Percentiles rank a stretch among this genome's conserved stretches.
These are phyloP conservation scores for Dictyostelium intermedium DNA, from an alignment of 78 protist genomes.

Conservation along the genomic window DNA sequence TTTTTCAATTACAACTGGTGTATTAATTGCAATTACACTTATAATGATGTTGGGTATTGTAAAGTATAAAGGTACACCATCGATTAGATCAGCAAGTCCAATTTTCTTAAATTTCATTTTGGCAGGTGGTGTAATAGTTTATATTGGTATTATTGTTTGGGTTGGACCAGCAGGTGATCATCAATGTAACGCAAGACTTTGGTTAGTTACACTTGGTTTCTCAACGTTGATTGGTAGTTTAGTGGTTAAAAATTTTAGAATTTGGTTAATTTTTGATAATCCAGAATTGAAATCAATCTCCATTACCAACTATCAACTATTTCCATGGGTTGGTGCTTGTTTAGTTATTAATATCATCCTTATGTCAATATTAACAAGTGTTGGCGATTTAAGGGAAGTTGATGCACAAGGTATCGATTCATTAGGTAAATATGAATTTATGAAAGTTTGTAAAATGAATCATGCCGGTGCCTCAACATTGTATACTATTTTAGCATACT, in stretches of 20 bases:
- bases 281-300: slow-evolving; percentile 17
- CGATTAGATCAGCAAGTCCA: slow-evolving; percentile 65
- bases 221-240: slow-evolving; percentile 32
- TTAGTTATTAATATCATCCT: not conserved
- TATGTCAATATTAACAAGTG: not conserved
- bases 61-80: not conserved
- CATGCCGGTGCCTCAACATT: not conserved
- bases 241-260: slow-evolving; percentile 57
- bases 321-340: slow-evolving; percentile 45
- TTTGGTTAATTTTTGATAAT: slow-evolving; percentile 62
- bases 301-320: slow-evolving; percentile 49
- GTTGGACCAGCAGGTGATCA: not conserved
- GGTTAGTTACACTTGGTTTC: slow-evolving; percentile 62
- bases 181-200: slow-evolving; percentile 15
- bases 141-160: slow-evolving; percentile 35
- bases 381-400: not conserved
- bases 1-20: not conserved
- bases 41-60: not conserved
- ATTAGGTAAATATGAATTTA: slow-evolving; percentile 22
- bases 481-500: slow-evolving; percentile 11
- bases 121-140: slow-evolving; percentile 31
- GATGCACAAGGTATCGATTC: not conserved
- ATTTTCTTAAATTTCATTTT: slow-evolving; percentile 8
- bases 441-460: slow-evolving; percentile 18
- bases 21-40: not conserved